Percentiles rank a stretch among this genome's conserved stretches.
phyloP scores from a whole-genome alignment of 345 rosid genomes.

The Populus deltoides region DNA sequence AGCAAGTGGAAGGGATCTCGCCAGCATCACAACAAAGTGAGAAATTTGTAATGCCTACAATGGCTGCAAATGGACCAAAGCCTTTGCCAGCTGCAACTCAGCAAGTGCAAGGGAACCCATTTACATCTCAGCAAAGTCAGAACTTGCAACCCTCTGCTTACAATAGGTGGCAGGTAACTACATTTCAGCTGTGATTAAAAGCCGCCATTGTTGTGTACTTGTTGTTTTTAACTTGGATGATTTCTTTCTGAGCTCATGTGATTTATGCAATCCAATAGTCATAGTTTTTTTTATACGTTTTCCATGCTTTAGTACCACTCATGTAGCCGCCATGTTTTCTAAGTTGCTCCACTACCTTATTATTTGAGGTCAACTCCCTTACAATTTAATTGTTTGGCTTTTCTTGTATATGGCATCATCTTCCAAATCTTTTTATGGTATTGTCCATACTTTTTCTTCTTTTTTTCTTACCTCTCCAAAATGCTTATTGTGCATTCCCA shows the following conservation, averaged over 20 bases:
- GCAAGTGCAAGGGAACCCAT: slow-evolving; percentile 17
- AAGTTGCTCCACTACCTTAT: not conserved
- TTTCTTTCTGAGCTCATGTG: not conserved
- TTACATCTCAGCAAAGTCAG: slow-evolving; percentile 16
- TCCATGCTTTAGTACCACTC: not conserved
- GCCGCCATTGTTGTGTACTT: not conserved
- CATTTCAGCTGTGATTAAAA: not conserved
- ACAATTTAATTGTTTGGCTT: not conserved
- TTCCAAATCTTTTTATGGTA: not conserved
- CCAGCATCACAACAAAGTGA: slow-evolving; percentile 16
- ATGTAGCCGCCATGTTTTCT: not conserved
- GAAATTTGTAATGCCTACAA: not conserved
- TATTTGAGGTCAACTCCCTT: not conserved
- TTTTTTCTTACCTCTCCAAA: not conserved
- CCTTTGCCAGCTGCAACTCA: slow-evolving; percentile 6
- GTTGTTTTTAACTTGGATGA: not conserved
- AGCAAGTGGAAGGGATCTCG: slow-evolving; percentile 34
- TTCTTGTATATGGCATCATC: not conserved
- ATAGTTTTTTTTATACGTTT: not conserved
- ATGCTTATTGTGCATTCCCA: not conserved
- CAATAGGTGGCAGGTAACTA: slow-evolving; percentile 27
- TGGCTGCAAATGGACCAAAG: not conserved
- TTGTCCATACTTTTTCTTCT: not conserved
- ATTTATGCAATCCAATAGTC: not conserved
- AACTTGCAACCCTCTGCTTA: slow-evolving; percentile 27